Conservation (phyloP, 1,284 basidiomycete genomes). For the Leucoagaricus sp. region DNA sequence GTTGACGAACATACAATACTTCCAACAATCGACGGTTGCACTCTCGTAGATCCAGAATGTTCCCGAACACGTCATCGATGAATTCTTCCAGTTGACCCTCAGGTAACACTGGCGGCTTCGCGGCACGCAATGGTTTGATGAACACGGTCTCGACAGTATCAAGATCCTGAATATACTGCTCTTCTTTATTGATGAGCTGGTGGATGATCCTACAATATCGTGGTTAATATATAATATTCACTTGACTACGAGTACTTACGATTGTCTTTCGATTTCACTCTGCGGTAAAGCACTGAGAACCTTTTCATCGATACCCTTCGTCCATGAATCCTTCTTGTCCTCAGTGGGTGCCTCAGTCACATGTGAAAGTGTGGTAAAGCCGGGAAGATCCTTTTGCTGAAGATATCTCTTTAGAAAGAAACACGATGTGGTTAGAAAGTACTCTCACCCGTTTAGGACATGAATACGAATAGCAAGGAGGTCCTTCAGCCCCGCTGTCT, state of each 20-base stretch:
- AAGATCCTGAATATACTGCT: conserved; percentile 86
- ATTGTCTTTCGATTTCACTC: conserved; percentile 84
- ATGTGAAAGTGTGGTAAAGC: conserved; percentile 24
- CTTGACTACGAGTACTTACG: conserved; percentile 37
- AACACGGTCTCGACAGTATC: conserved; percentile 83
- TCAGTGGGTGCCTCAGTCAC: conserved; percentile 24
- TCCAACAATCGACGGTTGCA: conserved; percentile 83
- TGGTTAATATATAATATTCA: conserved; percentile 9
- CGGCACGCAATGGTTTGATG: conserved; percentile 71
- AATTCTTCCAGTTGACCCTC: conserved; percentile 70
- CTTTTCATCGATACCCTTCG: conserved; percentile 64
- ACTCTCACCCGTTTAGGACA: conserved; percentile 67
- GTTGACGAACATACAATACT: conserved; percentile 82
- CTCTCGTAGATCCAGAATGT: conserved; percentile 80
- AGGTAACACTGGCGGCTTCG: conserved; percentile 75
- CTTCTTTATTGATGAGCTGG: conserved; percentile 86
- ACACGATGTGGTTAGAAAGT: conserved; percentile 25
- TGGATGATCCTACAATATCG: conserved; percentile 67
- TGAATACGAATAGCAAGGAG: conserved; percentile 69
- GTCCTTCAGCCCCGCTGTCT: conserved; percentile 49
- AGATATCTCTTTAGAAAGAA: conserved; percentile 22
- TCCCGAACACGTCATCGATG: conserved; percentile 85
- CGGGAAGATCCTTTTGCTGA: conserved; percentile 25
- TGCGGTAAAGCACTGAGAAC: conserved; percentile 69
- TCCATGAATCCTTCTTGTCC: conserved; percentile 66